Evolutionary conservation across 192 early-diverging fungal genomes (phyloP).

Genomic region (Rhizophagus clarus): DNA sequence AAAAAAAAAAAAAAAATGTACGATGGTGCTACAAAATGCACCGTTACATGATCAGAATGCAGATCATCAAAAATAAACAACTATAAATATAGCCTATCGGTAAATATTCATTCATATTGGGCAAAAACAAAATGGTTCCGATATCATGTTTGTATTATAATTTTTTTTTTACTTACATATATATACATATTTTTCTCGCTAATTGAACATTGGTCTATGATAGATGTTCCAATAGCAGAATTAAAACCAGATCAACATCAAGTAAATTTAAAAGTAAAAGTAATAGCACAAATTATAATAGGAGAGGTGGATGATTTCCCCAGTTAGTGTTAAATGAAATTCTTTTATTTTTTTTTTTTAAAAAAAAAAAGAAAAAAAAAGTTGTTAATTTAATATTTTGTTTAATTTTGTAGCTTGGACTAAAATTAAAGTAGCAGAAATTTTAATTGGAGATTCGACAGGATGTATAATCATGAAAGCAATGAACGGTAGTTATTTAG

Average conservation of each 20-base stretch:
- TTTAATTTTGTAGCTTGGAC: neutral
- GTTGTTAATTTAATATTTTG: neutral
- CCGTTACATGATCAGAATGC: too few relatives aligned
- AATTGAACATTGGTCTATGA: neutral
- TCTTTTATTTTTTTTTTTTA: neutral
- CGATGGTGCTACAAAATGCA: too few relatives aligned
- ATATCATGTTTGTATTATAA: neutral
- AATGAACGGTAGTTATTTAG: conserved; percentile 12
- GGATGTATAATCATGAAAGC: conserved; percentile 32
- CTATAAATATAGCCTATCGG: neutral
- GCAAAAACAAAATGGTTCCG: neutral
- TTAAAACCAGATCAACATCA: conserved; percentile 31
- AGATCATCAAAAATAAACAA: neutral
- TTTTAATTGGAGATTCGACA: conserved; percentile 23
- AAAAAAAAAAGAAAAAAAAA: neutral
- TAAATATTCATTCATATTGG: neutral
- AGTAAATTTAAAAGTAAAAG: conserved; percentile 30
- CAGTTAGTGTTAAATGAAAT: neutral
- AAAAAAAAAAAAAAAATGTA: too few relatives aligned
- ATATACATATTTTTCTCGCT: neutral
- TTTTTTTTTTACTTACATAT: neutral
- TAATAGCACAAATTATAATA: conserved; percentile 24
- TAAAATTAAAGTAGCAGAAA: conserved; percentile 31
- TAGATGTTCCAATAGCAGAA: neutral
- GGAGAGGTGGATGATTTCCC: conserved; percentile 16